phyloP scores from a whole-genome alignment of 495 filamentous ascomycete species.

The Penicillium odoratum region DNA sequence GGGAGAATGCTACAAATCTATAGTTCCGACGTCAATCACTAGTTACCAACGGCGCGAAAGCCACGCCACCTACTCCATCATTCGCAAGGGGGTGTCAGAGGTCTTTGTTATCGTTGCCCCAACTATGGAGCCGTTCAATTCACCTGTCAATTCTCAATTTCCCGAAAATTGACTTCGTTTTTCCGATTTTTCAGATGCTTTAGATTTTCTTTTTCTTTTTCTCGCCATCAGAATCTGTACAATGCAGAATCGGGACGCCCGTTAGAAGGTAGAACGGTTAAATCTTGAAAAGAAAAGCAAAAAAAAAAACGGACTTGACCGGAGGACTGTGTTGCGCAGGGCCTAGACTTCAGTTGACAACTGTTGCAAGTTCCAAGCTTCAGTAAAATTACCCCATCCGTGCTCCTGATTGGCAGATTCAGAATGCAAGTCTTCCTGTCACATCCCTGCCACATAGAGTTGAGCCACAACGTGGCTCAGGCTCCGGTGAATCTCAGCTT shows the following conservation, averaged over 20 bases:
- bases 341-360: not conserved
- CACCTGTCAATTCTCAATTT: too few relatives aligned
- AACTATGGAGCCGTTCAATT: not conserved
- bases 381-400: not conserved
- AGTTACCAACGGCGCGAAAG: conserved; percentile 13
- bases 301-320: not conserved
- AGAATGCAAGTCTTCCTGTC: conserved; percentile 2
- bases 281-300: not conserved
- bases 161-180: too few relatives aligned
- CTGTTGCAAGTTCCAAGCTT: not conserved
- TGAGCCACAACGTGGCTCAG: conserved; percentile 16
- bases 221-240: not conserved
- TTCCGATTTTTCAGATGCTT: not conserved
- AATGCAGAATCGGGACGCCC: conserved; percentile 11
- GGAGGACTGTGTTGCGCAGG: conserved; percentile 2
- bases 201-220: not conserved
- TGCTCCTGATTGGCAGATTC: conserved; percentile 2
- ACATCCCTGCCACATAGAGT: conserved; percentile 8
- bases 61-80: conserved; percentile 9
- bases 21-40: conserved; percentile 3
- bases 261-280: conserved; percentile 2
- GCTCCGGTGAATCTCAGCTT: conserved; percentile 3
- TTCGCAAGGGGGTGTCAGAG: conserved; percentile 17
- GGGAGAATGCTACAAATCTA: not conserved
- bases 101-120: conserved; percentile 13